A percentile compares a stretch with the other conserved stretches of the same genome.
phyloP scores from a whole-genome alignment of 257 asterid genomes.

The Nicotiana tomentosiformis region DNA sequence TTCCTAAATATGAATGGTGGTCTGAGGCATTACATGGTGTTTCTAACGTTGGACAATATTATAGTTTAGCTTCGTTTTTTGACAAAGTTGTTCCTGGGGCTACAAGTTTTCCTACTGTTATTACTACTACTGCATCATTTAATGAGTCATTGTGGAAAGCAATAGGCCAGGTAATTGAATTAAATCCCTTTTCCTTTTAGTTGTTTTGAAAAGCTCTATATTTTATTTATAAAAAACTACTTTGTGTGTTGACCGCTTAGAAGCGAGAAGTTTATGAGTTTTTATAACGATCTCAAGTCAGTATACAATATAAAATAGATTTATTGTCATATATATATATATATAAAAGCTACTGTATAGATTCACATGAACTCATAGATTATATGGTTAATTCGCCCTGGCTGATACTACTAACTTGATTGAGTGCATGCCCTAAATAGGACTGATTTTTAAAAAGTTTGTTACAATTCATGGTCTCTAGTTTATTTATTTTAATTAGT shows the following conservation, averaged over 20 bases:
- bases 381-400: no score
- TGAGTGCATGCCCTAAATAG: background rate
- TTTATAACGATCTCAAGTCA: no score
- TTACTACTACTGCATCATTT: slow-evolving; percentile 27
- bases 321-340: no score
- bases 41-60: slow-evolving; percentile 20
- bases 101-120: slow-evolving; percentile 35
- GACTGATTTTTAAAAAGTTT: background rate
- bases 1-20: slow-evolving; percentile 50
- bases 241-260: no score
- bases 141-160: slow-evolving; percentile 30
- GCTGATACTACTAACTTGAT: background rate
- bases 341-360: background rate
- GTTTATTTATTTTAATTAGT: no score
- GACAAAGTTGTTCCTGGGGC: slow-evolving; percentile 26
- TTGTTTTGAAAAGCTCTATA: background rate
- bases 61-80: slow-evolving; percentile 14
- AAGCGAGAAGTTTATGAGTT: no score
- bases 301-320: no score
- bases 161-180: slow-evolving; percentile 27
- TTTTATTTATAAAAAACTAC: no score
- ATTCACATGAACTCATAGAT: no score
- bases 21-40: slow-evolving; percentile 56
- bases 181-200: background rate
- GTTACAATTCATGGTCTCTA: background rate